Evolutionary conservation across 2,329 filamentous ascomycete species (phyloP).

Genomic region (Sporothrix globosa): DNA sequence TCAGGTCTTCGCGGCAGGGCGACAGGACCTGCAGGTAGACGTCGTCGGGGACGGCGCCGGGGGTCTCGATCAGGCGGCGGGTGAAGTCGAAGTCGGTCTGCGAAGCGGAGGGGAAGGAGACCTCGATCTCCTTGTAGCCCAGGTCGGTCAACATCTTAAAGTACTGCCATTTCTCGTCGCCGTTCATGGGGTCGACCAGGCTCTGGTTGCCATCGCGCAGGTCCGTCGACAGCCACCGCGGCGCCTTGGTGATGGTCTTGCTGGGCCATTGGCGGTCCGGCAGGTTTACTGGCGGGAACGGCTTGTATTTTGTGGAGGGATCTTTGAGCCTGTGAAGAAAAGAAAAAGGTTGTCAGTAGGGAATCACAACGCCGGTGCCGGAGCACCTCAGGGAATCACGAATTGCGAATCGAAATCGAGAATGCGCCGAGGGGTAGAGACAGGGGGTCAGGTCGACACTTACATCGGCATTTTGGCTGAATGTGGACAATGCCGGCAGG

Average conservation of each 20-base stretch:
- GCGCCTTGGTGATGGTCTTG: conserved; percentile 80
- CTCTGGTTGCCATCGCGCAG: conserved; percentile 93
- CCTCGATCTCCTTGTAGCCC: conserved; percentile 97
- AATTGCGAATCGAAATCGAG: not conserved
- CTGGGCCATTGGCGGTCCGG: conserved; percentile 80
- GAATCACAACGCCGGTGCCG: conserved; percentile 2
- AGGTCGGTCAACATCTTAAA: conserved; percentile 92
- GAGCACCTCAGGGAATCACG: not conserved
- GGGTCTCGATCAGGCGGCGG: conserved; percentile 80
- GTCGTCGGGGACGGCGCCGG: conserved; percentile 81
- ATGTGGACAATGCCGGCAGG: conserved; percentile 23
- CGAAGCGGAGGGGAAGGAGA: conserved; percentile 92
- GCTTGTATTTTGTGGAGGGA: conserved; percentile 75
- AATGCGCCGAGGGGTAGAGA: conserved; percentile 12
- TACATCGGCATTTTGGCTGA: conserved; percentile 32
- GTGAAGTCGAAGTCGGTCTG: conserved; percentile 98
- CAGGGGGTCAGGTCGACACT: not conserved
- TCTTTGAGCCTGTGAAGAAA: conserved; percentile 65
- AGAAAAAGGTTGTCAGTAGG: not conserved
- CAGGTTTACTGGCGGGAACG: conserved; percentile 67
- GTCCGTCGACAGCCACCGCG: conserved; percentile 88
- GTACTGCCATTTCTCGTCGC: conserved; percentile 91
- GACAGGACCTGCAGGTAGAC: conserved; percentile 91
- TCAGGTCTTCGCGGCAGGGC: conserved; percentile 89
- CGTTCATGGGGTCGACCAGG: conserved; percentile 91